phyloP scores from a whole-genome alignment of 2,329 filamentous ascomycete species.

The Trichoderma polysporum region DNA sequence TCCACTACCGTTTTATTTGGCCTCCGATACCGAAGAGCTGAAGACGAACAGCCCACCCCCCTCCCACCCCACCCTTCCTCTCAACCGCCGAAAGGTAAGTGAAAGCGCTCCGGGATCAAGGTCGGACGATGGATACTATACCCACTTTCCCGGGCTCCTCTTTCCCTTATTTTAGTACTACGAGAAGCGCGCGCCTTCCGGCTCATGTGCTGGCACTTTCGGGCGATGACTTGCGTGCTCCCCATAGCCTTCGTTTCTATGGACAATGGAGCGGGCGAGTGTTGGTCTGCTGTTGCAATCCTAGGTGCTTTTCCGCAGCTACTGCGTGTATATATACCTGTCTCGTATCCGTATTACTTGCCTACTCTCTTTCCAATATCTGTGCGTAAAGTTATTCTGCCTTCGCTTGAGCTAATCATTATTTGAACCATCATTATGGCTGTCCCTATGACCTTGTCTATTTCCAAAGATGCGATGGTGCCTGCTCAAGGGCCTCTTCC shows the following conservation, averaged over 20 bases:
- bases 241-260: not conserved
- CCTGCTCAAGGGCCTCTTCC: not conserved
- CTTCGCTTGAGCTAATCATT: not conserved
- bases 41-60: not conserved
- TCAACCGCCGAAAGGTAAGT: not conserved
- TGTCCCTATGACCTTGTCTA: not conserved
- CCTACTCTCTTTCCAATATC: not conserved
- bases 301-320: not conserved
- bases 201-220: not conserved
- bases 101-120: not conserved
- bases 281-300: not conserved
- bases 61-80: no score
- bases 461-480: not conserved
- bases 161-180: not conserved
- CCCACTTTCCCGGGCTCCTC: not conserved
- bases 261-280: not conserved
- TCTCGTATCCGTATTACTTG: not conserved
- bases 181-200: not conserved
- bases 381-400: not conserved
- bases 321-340: not conserved
- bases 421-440: slow-evolving; percentile 1
- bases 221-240: not conserved
- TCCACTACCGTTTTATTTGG: slow-evolving; percentile 8
- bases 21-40: slow-evolving; percentile 7
- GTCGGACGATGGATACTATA: not conserved